These are phyloP conservation scores for Fusarium sp. DNA, from an alignment of 2,329 filamentous ascomycete genomes.

Conservation along the genomic window DNA sequence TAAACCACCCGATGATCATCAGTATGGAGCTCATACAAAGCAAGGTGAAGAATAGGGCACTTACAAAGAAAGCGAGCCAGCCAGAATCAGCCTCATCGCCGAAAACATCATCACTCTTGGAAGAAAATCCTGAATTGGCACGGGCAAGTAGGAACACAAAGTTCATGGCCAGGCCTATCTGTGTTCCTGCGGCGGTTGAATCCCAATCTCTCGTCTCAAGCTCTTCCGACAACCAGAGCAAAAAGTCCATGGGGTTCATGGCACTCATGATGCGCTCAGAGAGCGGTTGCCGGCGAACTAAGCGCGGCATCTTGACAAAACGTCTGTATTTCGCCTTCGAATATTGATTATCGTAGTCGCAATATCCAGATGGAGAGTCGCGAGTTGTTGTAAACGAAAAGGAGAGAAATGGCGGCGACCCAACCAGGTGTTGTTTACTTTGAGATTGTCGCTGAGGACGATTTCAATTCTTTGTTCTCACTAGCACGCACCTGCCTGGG, in stretches of 20 bases:
- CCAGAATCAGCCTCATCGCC: conserved; percentile 75
- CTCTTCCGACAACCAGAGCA: conserved; percentile 93
- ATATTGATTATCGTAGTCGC: conserved; percentile 11
- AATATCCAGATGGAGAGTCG: conserved; percentile 3
- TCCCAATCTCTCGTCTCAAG: conserved; percentile 94
- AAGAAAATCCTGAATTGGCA: conserved; percentile 76
- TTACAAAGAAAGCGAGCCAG: conserved; percentile 73
- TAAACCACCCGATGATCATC: conserved; percentile 31
- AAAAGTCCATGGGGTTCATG: conserved; percentile 89
- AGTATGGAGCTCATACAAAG: conserved; percentile 17
- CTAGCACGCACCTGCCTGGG: conserved; percentile 34
- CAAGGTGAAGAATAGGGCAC: conserved; percentile 46
- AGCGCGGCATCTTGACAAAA: conserved; percentile 72
- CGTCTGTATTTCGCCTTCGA: background rate
- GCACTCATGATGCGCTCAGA: conserved; percentile 83
- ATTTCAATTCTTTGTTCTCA: conserved; percentile 40
- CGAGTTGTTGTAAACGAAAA: conserved; percentile 6
- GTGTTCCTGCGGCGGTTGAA: conserved; percentile 81
- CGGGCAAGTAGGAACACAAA: conserved; percentile 85
- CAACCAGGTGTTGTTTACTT: conserved; percentile 50
- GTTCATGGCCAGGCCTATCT: conserved; percentile 83
- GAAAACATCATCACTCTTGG: conserved; percentile 84
- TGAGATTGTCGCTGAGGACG: conserved; percentile 40
- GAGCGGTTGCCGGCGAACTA: conserved; percentile 86
- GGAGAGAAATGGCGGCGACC: conserved; percentile 11